A percentile compares a stretch with the other conserved stretches of the same genome.
These are phyloP conservation scores for Cryptococcus sp. DNA, from an alignment of 1,284 basidiomycete genomes.

Conservation along the genomic window DNA sequence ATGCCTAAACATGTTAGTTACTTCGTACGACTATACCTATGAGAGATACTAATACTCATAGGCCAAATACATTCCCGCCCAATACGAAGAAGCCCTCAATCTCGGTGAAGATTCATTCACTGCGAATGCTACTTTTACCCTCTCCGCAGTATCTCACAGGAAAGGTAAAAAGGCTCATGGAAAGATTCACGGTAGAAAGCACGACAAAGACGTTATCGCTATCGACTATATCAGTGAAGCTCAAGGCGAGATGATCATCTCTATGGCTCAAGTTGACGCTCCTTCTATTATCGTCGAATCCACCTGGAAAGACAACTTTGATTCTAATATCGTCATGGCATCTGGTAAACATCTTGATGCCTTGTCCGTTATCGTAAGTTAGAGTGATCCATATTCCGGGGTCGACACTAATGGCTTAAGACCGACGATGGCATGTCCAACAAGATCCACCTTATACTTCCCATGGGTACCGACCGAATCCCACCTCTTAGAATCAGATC, in stretches of 20 bases:
- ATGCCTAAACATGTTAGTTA: background rate
- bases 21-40: background rate
- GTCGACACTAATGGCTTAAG: background rate
- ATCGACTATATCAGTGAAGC: background rate
- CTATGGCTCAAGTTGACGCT: background rate
- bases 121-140: background rate
- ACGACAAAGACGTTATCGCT: background rate
- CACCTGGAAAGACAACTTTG: background rate
- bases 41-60: background rate
- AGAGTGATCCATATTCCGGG: background rate
- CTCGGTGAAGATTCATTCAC: background rate
- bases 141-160: background rate
- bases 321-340: background rate
- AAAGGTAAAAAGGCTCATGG: background rate
- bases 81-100: background rate
- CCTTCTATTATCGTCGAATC: background rate
- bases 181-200: background rate
- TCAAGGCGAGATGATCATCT: background rate
- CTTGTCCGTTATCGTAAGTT: background rate
- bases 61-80: background rate
- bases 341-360: background rate
- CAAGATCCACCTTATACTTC: conserved; percentile 1
- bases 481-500: background rate
- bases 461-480: background rate
- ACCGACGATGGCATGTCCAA: background rate